Evolutionary conservation across 164 flowering plant genomes (phyloP).

Genomic region (Vitis amurensis): DNA sequence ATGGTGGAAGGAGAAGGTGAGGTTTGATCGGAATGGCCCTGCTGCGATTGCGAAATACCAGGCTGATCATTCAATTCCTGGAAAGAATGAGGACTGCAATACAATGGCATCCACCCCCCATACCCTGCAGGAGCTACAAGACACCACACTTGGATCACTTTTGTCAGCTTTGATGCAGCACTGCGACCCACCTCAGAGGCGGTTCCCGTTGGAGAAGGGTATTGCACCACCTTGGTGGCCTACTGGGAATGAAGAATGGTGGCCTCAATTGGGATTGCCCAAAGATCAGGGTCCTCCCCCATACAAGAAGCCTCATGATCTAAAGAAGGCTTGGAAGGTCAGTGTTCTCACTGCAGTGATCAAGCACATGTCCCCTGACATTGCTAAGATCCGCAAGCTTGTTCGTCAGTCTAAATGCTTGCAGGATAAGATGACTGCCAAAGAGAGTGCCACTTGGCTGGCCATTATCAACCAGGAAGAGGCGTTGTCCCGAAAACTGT

Average conservation of each 20-base stretch:
- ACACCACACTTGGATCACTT: conserved; percentile 72
- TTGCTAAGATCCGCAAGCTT: conserved; percentile 63
- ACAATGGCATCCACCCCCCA: conserved; percentile 37
- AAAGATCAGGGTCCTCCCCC: conserved; percentile 66
- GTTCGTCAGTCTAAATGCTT: conserved; percentile 74
- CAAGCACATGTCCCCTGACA: conserved; percentile 70
- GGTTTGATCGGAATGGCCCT: conserved; percentile 61
- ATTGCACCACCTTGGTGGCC: conserved; percentile 88
- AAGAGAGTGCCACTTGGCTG: conserved; percentile 69
- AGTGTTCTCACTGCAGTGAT: conserved; percentile 70
- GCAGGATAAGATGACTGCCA: conserved; percentile 77
- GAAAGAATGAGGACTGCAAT: conserved; percentile 32
- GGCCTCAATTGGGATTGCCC: conserved; percentile 55
- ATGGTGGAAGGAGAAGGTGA: conserved; percentile 74
- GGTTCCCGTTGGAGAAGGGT: conserved; percentile 69
- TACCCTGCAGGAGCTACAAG: conserved; percentile 67
- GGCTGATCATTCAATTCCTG: conserved; percentile 49
- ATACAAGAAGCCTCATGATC: conserved; percentile 77
- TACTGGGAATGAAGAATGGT: conserved; percentile 66
- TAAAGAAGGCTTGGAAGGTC: conserved; percentile 78
- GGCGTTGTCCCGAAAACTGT: conserved; percentile 35
- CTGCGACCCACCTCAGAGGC: conserved; percentile 79
- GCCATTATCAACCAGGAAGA: conserved; percentile 65
- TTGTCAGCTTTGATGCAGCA: conserved; percentile 77
- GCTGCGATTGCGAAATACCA: conserved; percentile 66